Evolutionary conservation across 805 yeast genomes (phyloP).

Genomic region (Starmerella roubikii): DNA sequence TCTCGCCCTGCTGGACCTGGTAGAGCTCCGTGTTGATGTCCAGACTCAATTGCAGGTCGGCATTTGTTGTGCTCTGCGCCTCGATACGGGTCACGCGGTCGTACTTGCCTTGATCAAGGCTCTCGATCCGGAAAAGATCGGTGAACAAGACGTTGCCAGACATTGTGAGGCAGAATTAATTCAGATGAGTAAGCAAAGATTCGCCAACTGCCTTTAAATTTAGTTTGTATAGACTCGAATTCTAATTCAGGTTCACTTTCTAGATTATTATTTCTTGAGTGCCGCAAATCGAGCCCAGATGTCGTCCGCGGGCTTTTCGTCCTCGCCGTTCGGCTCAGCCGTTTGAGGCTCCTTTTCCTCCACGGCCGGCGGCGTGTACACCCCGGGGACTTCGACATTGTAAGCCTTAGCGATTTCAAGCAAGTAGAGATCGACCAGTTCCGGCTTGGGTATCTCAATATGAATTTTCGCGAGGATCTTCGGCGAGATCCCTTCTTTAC

Average conservation of each 20-base stretch:
- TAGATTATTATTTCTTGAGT: constrained; percentile 7
- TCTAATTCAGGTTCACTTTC: too few species aligned
- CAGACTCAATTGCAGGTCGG: constrained; percentile 67
- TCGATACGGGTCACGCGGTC: constrained; percentile 83
- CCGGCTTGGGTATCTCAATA: constrained; percentile 51
- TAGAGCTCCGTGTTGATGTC: constrained; percentile 87
- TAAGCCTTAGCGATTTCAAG: constrained; percentile 73
- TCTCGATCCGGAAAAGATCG: constrained; percentile 75
- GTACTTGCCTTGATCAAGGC: constrained; percentile 78
- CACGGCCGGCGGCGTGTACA: constrained; percentile 16
- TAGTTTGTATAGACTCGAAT: too few species aligned
- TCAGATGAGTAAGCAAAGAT: constrained; percentile 3
- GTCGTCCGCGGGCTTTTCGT: constrained; percentile 13
- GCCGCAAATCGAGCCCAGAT: constrained; percentile 22
- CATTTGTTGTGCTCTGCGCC: constrained; percentile 71
- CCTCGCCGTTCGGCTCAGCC: background rate
- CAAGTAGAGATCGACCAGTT: constrained; percentile 54
- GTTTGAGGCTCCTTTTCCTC: background rate
- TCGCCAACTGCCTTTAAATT: background rate
- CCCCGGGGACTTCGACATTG: constrained; percentile 55
- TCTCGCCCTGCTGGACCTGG: constrained; percentile 65
- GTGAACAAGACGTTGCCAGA: constrained; percentile 59
- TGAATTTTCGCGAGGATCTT: constrained; percentile 50
- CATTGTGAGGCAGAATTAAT: constrained; percentile 11
- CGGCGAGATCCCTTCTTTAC: constrained; percentile 46